Conservation (phyloP, 495 filamentous ascomycete species). For the Amniculicola lignicola region DNA sequence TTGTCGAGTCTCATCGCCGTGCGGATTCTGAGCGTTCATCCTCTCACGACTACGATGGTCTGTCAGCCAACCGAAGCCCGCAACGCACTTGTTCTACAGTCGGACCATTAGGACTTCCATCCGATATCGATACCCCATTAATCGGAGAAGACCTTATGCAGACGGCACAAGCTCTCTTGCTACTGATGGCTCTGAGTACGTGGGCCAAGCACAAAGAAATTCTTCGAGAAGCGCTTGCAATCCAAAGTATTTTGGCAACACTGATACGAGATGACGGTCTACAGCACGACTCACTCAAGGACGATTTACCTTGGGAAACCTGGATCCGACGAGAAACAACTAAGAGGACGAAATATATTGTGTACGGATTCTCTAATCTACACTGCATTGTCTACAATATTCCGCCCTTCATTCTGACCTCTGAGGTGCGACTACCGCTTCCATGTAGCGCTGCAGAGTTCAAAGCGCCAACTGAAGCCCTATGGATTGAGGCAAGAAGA, state of each 20-base stretch:
- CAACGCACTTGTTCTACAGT: conserved; percentile 13
- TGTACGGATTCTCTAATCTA: conserved; percentile 59
- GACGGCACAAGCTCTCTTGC: conserved; percentile 55
- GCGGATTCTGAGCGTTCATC: conserved; percentile 24
- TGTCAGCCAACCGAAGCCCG: conserved; percentile 13
- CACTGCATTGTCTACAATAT: conserved; percentile 59
- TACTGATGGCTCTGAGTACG: conserved; percentile 56
- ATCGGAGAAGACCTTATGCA: conserved; percentile 52
- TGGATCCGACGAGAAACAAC: conserved; percentile 56
- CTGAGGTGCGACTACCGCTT: conserved; percentile 59
- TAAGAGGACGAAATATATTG: conserved; percentile 56
- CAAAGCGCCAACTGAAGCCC: conserved; percentile 46
- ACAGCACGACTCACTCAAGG: conserved; percentile 41
- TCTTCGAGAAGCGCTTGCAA: conserved; percentile 53
- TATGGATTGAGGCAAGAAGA: conserved; percentile 50
- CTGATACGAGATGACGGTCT: conserved; percentile 56
- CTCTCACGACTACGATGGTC: not conserved
- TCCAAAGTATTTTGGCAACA: conserved; percentile 54
- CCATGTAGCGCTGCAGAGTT: conserved; percentile 55
- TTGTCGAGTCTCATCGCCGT: conserved; percentile 36
- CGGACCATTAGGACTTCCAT: conserved; percentile 32
- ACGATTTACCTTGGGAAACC: conserved; percentile 49
- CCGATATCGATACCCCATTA: conserved; percentile 13
- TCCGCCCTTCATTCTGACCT: conserved; percentile 56
- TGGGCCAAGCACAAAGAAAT: conserved; percentile 54